phyloP scores from a whole-genome alignment of 345 rosid genomes.

The Hypericum androsaemum region DNA sequence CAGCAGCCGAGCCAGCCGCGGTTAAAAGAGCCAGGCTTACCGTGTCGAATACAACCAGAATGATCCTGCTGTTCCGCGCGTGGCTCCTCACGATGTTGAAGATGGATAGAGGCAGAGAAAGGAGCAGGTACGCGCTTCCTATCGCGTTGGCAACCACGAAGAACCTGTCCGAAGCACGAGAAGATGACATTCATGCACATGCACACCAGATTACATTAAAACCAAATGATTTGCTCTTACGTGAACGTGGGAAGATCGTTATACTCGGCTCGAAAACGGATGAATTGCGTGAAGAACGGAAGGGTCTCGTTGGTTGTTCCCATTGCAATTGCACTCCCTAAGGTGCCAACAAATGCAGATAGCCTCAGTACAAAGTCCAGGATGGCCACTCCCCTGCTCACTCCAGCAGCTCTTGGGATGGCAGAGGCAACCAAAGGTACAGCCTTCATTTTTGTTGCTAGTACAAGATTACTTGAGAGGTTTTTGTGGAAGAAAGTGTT shows the following conservation, averaged over 20 bases:
- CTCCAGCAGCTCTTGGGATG: slow-evolving; percentile 6
- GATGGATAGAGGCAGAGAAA: slow-evolving; percentile 41
- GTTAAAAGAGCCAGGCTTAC: slow-evolving; percentile 47
- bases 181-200: too few relatives aligned
- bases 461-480: too few relatives aligned
- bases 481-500: too few relatives aligned
- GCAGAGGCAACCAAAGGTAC: slow-evolving; percentile 17
- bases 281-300: slow-evolving; percentile 40
- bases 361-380: slow-evolving; percentile 40
- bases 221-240: too few relatives aligned
- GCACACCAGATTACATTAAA: too few relatives aligned
- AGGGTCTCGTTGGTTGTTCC: slow-evolving; percentile 49
- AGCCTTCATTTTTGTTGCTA: slow-evolving; percentile 22
- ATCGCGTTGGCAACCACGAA: slow-evolving; percentile 59
- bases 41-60: slow-evolving; percentile 43
- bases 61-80: slow-evolving; percentile 33
- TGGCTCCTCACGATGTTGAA: slow-evolving; percentile 46
- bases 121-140: slow-evolving; percentile 43
- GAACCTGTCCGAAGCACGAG: slow-evolving; percentile 32
- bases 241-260: slow-evolving; percentile 42
- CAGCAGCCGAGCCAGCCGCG: slow-evolving; percentile 66
- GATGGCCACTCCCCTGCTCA: slow-evolving; percentile 25
- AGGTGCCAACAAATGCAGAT: slow-evolving; percentile 26
- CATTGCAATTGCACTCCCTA: slow-evolving; percentile 47
- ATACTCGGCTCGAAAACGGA: slow-evolving; percentile 32